A percentile compares a stretch with the other conserved stretches of the same genome.
Conservation (phyloP, 352 stramenopile species). For the Phytopythium boreale region DNA sequence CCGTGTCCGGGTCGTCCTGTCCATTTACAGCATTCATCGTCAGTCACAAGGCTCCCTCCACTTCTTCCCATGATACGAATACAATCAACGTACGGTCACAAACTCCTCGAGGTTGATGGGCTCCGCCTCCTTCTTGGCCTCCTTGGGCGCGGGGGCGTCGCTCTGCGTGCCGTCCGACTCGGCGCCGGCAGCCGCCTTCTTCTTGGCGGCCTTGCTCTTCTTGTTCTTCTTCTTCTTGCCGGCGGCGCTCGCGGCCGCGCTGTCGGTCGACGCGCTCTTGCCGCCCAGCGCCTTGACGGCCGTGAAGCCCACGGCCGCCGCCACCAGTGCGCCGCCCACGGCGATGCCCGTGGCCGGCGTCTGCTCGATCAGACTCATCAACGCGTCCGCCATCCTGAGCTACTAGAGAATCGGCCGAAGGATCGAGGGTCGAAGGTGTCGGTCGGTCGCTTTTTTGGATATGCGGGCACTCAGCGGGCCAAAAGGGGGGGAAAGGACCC, state of each 20-base stretch:
- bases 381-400: conserved; percentile 51
- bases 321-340: conserved; percentile 64
- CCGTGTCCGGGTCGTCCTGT: conserved; percentile 68
- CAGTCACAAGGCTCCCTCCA: neutral
- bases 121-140: conserved; percentile 24
- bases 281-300: conserved; percentile 61
- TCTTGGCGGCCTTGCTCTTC: conserved; percentile 45
- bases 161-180: conserved; percentile 4
- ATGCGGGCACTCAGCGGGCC: neutral
- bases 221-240: conserved; percentile 57
- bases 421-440: neutral
- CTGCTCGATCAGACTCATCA: conserved; percentile 67
- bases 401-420: neutral
- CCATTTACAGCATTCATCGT: neutral
- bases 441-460: conserved; percentile 1
- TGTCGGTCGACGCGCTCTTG: conserved; percentile 23
- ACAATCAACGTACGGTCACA: conserved; percentile 25
- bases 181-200: conserved; percentile 12
- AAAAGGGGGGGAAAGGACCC: neutral
- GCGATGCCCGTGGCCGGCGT: conserved; percentile 56
- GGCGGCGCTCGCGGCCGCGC: conserved; percentile 40
- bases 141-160: conserved; percentile 15
- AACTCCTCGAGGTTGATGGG: conserved; percentile 74
- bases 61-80: too few relatives aligned
- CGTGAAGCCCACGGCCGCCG: conserved; percentile 60